Conservation (phyloP, 108 stramenopile species). For the Nitzschia inconspicua region DNA sequence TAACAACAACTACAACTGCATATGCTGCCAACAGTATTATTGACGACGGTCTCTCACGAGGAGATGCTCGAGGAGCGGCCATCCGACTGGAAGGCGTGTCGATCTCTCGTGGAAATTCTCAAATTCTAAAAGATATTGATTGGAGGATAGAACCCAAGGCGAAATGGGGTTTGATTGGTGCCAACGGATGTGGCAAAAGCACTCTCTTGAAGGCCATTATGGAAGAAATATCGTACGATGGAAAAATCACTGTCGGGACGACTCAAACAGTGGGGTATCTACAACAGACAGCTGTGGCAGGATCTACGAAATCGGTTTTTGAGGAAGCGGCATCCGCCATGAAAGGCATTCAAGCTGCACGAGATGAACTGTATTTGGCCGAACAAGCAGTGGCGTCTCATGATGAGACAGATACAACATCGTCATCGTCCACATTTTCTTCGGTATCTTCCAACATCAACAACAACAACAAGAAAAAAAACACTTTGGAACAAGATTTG, state of each 20-base stretch:
- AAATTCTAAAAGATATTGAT: slow-evolving; percentile 55
- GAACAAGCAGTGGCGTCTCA: slow-evolving; percentile 6
- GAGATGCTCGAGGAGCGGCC: slow-evolving; percentile 79
- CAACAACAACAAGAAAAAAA: slow-evolving; percentile 38
- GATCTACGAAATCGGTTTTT: slow-evolving; percentile 77
- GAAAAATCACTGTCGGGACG: slow-evolving; percentile 20
- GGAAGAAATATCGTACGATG: slow-evolving; percentile 19
- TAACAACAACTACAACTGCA: background rate
- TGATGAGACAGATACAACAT: background rate
- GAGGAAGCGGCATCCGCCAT: slow-evolving; percentile 90
- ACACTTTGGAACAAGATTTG: slow-evolving; percentile 58
- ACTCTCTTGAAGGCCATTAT: slow-evolving; percentile 91
- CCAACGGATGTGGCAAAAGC: slow-evolving; percentile 25
- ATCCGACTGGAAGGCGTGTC: slow-evolving; percentile 61
- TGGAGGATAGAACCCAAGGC: slow-evolving; percentile 70
- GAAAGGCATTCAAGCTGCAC: slow-evolving; percentile 58
- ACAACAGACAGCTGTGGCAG: slow-evolving; percentile 80
- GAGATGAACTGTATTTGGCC: background rate
- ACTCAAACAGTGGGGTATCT: slow-evolving; percentile 65
- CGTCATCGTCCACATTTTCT: no score
- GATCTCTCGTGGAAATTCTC: slow-evolving; percentile 55
- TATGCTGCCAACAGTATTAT: background rate
- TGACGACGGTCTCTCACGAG: slow-evolving; percentile 18
- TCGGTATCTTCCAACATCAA: slow-evolving; percentile 27
- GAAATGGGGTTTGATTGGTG: slow-evolving; percentile 49